Conservation (phyloP, 495 filamentous ascomycete genomes). For the Podospora bellae-mahoneyi region DNA sequence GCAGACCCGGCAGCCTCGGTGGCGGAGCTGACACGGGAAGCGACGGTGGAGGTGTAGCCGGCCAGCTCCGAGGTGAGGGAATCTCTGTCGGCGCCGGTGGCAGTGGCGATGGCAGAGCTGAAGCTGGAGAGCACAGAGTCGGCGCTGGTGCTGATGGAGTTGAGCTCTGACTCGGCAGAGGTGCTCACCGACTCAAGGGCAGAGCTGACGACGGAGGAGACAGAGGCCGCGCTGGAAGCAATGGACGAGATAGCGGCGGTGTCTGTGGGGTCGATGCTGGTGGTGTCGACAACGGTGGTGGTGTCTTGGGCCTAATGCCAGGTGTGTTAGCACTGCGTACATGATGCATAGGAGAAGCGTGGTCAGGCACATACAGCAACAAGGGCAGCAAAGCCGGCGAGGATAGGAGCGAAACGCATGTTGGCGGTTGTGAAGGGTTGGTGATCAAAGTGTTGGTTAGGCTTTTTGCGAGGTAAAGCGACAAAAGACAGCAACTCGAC, state of each 20-base stretch:
- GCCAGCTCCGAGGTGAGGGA: conserved; percentile 25
- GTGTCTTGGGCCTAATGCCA: conserved; percentile 26
- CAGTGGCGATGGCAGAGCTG: conserved; percentile 26
- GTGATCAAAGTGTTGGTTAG: background rate
- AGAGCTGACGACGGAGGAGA: conserved; percentile 21
- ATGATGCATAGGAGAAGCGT: background rate
- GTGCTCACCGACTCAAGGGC: conserved; percentile 20
- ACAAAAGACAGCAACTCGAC: background rate
- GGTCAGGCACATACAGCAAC: conserved; percentile 24
- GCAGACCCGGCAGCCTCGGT: conserved; percentile 15
- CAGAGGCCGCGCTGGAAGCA: conserved; percentile 19
- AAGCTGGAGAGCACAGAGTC: conserved; percentile 16
- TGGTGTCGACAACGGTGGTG: conserved; percentile 7
- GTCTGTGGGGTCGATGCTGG: conserved; percentile 12
- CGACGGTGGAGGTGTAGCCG: conserved; percentile 19
- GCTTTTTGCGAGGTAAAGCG: background rate
- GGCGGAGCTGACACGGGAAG: conserved; percentile 17
- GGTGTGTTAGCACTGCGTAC: background rate
- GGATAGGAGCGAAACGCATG: conserved; percentile 27
- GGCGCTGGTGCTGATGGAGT: conserved; percentile 26
- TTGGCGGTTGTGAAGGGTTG: conserved; percentile 18
- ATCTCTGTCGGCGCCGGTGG: conserved; percentile 25
- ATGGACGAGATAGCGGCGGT: conserved; percentile 17
- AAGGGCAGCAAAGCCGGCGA: conserved; percentile 28
- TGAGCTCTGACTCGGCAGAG: conserved; percentile 17